Conservation (phyloP, 176 grass and related monocot genomes). For the Oryza coarctata region DNA sequence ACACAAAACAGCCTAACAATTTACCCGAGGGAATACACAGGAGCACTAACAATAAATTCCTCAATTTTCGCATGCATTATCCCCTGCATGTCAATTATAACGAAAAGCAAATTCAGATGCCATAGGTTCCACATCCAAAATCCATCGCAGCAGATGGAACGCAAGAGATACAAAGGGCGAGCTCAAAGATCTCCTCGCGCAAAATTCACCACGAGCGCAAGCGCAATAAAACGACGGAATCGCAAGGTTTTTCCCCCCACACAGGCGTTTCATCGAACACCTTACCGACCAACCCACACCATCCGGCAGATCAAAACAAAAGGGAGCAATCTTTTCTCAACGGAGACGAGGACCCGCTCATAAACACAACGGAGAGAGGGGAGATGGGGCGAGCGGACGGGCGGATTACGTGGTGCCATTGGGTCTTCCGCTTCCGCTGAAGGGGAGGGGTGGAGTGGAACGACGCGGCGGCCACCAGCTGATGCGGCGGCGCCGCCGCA, state of each 20-base stretch:
- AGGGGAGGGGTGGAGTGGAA: constrained; percentile 84
- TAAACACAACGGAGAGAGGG: not conserved
- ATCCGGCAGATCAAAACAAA: constrained; percentile 3
- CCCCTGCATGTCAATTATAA: not conserved
- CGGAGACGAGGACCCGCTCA: not conserved
- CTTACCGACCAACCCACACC: not conserved
- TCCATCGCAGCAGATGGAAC: constrained; percentile 27
- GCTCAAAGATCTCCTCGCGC: not conserved
- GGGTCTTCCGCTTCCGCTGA: constrained; percentile 61
- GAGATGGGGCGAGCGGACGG: not conserved
- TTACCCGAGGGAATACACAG: not conserved
- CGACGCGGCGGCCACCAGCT: constrained; percentile 35
- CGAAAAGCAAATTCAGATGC: not conserved
- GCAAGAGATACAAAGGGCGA: not conserved
- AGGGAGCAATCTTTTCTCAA: not conserved
- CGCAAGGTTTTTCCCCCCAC: not conserved
- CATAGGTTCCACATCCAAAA: not conserved
- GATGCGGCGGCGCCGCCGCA: not conserved
- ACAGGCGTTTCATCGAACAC: constrained; percentile 51
- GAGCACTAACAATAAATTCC: not conserved
- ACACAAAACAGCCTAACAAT: not conserved
- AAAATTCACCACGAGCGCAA: constrained; percentile 26
- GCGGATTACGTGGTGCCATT: constrained; percentile 67
- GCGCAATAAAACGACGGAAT: not conserved
- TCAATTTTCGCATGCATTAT: not conserved